Conservation (phyloP, 1,139 yeast genomes). For the Barnettozyma hawaiiensis region DNA sequence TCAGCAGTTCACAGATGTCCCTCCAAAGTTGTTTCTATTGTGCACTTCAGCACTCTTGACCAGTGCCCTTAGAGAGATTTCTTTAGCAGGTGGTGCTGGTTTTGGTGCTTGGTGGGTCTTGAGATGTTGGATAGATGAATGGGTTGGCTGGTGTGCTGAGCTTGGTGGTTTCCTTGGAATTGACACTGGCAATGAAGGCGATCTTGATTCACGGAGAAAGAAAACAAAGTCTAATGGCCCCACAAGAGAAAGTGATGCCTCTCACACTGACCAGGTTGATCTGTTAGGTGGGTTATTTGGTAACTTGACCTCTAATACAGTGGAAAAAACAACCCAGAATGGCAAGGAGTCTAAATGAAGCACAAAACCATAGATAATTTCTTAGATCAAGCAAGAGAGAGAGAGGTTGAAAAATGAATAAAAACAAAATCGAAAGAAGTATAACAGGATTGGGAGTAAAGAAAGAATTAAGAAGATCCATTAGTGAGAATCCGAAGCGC, state of each 20-base stretch:
- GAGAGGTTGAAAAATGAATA: not conserved
- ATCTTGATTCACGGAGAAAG: not conserved
- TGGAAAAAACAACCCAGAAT: not conserved
- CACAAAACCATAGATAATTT: not conserved
- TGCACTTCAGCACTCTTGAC: constrained; percentile 52
- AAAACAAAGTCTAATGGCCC: not conserved
- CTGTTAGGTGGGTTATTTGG: constrained; percentile 1
- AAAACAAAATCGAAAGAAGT: not conserved
- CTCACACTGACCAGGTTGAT: constrained; percentile 1
- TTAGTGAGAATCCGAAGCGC: not conserved
- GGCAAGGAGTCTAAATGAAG: not conserved
- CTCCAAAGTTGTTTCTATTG: constrained; percentile 53
- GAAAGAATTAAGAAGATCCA: not conserved
- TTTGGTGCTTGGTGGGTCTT: constrained; percentile 79
- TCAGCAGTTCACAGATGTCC: constrained; percentile 37
- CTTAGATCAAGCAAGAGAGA: not conserved
- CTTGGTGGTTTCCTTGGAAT: constrained; percentile 48
- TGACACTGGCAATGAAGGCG: constrained; percentile 1
- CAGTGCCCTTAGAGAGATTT: constrained; percentile 60
- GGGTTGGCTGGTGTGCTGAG: constrained; percentile 64
- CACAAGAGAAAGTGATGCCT: not conserved
- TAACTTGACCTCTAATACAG: not conserved
- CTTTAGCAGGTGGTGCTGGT: constrained; percentile 52
- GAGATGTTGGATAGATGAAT: constrained; percentile 74
- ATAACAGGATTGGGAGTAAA: not conserved